Percentiles rank a stretch among this genome's conserved stretches.
Evolutionary conservation across 2,329 filamentous ascomycete genomes (phyloP).

Genomic region (Orbilia javanica): DNA sequence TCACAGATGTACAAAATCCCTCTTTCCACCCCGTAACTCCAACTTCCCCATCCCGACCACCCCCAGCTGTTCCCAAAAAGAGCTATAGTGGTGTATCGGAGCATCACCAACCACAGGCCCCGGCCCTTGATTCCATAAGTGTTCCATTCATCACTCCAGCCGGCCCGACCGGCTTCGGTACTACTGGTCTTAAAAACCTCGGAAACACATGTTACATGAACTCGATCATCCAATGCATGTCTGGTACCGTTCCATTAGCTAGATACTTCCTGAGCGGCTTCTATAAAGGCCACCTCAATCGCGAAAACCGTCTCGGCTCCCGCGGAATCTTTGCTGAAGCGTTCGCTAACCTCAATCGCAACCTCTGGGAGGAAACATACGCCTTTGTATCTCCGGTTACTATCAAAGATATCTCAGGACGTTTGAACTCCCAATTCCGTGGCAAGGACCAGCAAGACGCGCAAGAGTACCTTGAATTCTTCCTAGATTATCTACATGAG

Average conservation of each 20-base stretch:
- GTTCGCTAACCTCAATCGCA: slow-evolving; percentile 69
- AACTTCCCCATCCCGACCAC: slow-evolving; percentile 66
- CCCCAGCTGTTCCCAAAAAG: slow-evolving; percentile 71
- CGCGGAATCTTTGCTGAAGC: slow-evolving; percentile 69
- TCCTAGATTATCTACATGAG: slow-evolving; percentile 84
- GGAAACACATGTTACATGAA: slow-evolving; percentile 99
- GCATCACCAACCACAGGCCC: slow-evolving; percentile 78
- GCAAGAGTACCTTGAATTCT: slow-evolving; percentile 86
- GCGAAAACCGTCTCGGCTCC: slow-evolving; percentile 80
- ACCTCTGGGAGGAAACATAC: slow-evolving; percentile 60
- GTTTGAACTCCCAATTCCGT: slow-evolving; percentile 76
- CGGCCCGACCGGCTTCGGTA: slow-evolving; percentile 77
- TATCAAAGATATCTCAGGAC: slow-evolving; percentile 72
- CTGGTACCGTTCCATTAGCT: slow-evolving; percentile 91
- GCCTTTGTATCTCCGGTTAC: slow-evolving; percentile 62
- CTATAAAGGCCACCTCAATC: slow-evolving; percentile 85
- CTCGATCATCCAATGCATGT: slow-evolving; percentile 94
- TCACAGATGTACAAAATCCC: slow-evolving; percentile 62
- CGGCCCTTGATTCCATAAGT: slow-evolving; percentile 77
- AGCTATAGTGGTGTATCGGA: slow-evolving; percentile 87
- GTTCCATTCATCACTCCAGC: slow-evolving; percentile 74
- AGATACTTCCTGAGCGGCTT: slow-evolving; percentile 86
- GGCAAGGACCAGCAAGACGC: slow-evolving; percentile 87
- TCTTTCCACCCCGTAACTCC: slow-evolving; percentile 62
- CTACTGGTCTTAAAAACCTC: slow-evolving; percentile 82